These are phyloP conservation scores for Ascochyta lentis DNA, from an alignment of 2,329 filamentous ascomycete genomes.

Conservation along the genomic window DNA sequence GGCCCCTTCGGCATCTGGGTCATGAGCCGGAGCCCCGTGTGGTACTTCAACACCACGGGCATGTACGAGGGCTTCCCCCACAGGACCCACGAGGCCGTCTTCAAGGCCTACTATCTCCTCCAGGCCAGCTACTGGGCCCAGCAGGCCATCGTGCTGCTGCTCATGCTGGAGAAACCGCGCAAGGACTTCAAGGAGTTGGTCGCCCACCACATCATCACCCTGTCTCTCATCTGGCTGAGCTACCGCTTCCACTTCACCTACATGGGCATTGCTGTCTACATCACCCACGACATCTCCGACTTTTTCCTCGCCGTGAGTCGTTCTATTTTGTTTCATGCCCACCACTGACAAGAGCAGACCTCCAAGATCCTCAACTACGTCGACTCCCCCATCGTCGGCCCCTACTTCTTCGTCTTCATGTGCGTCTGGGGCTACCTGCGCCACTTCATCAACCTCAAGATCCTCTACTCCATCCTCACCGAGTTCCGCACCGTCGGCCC, in stretches of 20 bases:
- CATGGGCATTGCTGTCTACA: slow-evolving; percentile 91
- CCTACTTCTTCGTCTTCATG: slow-evolving; percentile 86
- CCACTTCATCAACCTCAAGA: slow-evolving; percentile 81
- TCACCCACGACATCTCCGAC: slow-evolving; percentile 92
- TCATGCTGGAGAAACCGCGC: slow-evolving; percentile 89
- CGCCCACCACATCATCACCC: slow-evolving; percentile 86
- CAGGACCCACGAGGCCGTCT: slow-evolving; percentile 74
- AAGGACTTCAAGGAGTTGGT: slow-evolving; percentile 97
- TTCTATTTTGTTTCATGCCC: not conserved
- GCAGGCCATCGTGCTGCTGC: slow-evolving; percentile 84
- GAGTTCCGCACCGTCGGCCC: slow-evolving; percentile 77
- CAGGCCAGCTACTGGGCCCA: slow-evolving; percentile 96
- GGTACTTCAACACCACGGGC: slow-evolving; percentile 91
- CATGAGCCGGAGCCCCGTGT: slow-evolving; percentile 88
- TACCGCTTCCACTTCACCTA: slow-evolving; percentile 98
- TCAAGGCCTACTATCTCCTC: slow-evolving; percentile 97
- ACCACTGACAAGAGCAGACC: slow-evolving; percentile 60
- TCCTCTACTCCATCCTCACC: slow-evolving; percentile 77
- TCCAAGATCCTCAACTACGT: slow-evolving; percentile 94
- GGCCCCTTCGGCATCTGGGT: slow-evolving; percentile 87
- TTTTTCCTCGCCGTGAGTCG: slow-evolving; percentile 82
- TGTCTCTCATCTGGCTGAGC: slow-evolving; percentile 81
- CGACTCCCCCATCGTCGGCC: slow-evolving; percentile 76
- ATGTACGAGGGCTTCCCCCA: slow-evolving; percentile 94
- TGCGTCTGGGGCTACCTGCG: slow-evolving; percentile 86